Base-by-base conservation (phyloP, 2,329 filamentous ascomycete species). In the Golovinomyces cichoracearum region DNA sequence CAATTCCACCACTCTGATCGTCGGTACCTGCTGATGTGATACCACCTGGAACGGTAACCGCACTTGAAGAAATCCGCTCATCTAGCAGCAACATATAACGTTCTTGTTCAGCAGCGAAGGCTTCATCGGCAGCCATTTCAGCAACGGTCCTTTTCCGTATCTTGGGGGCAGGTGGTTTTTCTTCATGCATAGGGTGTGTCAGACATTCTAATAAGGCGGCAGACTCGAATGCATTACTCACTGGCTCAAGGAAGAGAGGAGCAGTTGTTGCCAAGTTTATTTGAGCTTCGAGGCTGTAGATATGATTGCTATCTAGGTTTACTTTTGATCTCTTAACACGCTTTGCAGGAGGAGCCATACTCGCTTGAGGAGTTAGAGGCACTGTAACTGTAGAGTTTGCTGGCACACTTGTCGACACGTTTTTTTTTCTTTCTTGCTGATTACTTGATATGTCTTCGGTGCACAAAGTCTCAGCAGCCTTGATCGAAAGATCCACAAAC, bases 91-190 rank as follows among this genome's bases (percentile, higher is more conserved):
- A 77, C 84, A 98, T 90, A 55, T 84, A 92, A 44, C 84, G 75
- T 63, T 98, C 86, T 54, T 84, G 78, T 51, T 85, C 83, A 21
- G 86, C 88, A 0, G 85, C 84, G 51, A 84, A 71, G 0, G 90
- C 88, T 64, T 98, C 86, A 59, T 98, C 90, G 6, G 88, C 88
- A 7, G 84, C 90, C 67, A 95, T 76, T 61, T 98, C 88, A 7
- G 90, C 90, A 17, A 92, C 79, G 0, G 90, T 98, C 53, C 88
- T 77, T 69, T 98, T 95, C 50, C 90, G 72, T 6, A 78, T 79
- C 68, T 93, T 94, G 2, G 85, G 85, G 51, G 80, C 73, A 0
- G 90, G 88, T 9, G 84, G 78, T 40, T 75, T 68, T 46, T 80
- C 74, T 26, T 75, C 73, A 61, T 94, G 83, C 49, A 84, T 75